These are phyloP conservation scores for Fomes fomentarius DNA, from an alignment of 1,284 basidiomycete genomes.

Conservation along the genomic window DNA sequence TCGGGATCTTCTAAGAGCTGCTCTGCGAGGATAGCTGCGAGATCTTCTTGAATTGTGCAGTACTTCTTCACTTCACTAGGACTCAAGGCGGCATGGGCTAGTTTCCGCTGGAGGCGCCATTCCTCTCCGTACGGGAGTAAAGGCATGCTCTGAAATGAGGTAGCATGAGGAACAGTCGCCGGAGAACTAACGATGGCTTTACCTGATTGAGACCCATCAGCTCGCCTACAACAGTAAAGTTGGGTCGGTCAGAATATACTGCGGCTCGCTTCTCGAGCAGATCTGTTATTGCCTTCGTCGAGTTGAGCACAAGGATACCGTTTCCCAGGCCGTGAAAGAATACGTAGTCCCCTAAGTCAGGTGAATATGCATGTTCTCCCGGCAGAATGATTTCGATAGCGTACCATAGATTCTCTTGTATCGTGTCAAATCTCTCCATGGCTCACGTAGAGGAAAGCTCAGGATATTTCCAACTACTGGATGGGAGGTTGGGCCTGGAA, in stretches of 20 bases:
- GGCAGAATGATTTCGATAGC: not conserved
- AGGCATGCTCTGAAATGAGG: constrained; percentile 17
- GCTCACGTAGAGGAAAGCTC: no score
- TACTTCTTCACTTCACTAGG: constrained; percentile 33
- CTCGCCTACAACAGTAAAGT: constrained; percentile 38
- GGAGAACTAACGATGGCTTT: no score
- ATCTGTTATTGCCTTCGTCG: constrained; percentile 34
- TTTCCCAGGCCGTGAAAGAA: constrained; percentile 24
- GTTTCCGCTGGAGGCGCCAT: constrained; percentile 31
- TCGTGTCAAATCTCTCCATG: not conserved
- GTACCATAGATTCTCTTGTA: not conserved
- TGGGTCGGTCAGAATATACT: constrained; percentile 40
- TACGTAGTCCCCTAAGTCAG: constrained; percentile 17
- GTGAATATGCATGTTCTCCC: not conserved
- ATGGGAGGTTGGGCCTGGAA: no score
- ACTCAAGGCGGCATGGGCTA: constrained; percentile 31
- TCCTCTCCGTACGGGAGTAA: constrained; percentile 24
- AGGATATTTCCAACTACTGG: no score
- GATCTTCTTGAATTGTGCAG: constrained; percentile 29
- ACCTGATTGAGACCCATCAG: constrained; percentile 38
- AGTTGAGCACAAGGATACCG: constrained; percentile 37
- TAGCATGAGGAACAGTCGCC: not conserved
- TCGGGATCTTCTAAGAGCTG: constrained; percentile 16
- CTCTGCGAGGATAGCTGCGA: constrained; percentile 21
- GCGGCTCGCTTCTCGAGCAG: constrained; percentile 36